A percentile compares a stretch with the other conserved stretches of the same genome.
These are phyloP conservation scores for Rhodotorula sp. DNA, from an alignment of 1,284 basidiomycete species.

Conservation along the genomic window DNA sequence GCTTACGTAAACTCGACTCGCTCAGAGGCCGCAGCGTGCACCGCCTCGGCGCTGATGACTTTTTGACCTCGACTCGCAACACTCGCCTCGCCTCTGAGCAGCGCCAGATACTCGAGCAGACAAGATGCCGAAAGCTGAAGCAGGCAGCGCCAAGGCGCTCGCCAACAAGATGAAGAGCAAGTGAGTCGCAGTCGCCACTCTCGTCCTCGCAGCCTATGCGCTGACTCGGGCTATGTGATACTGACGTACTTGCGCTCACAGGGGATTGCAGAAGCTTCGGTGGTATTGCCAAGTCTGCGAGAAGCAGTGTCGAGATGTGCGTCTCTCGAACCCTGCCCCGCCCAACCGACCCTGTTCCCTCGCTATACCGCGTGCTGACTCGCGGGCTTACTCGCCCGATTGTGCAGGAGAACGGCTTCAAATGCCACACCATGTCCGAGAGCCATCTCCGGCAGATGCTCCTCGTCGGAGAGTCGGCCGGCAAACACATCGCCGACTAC, in stretches of 20 bases:
- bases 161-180: conserved; percentile 96
- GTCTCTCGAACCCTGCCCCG: background rate
- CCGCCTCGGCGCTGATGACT: background rate
- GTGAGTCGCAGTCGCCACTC: conserved; percentile 26
- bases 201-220: background rate
- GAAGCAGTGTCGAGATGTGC: conserved; percentile 72
- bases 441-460: conserved; percentile 93
- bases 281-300: conserved; percentile 95
- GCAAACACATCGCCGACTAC: conserved; percentile 85
- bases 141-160: conserved; percentile 63
- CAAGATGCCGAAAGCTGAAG: conserved; percentile 31
- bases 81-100: background rate
- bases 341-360: too few species aligned
- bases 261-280: conserved; percentile 75
- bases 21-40: background rate
- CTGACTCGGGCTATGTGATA: background rate
- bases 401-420: conserved; percentile 90
- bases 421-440: conserved; percentile 76
- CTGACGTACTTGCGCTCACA: conserved; percentile 7
- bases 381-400: background rate
- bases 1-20: background rate
- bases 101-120: background rate
- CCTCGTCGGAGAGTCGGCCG: conserved; percentile 82
- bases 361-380: background rate
- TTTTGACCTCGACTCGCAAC: background rate